A percentile compares a stretch with the other conserved stretches of the same genome.
Conservation (phyloP, 2,329 filamentous ascomycete species). For the Kalaharituber pfeilii region DNA sequence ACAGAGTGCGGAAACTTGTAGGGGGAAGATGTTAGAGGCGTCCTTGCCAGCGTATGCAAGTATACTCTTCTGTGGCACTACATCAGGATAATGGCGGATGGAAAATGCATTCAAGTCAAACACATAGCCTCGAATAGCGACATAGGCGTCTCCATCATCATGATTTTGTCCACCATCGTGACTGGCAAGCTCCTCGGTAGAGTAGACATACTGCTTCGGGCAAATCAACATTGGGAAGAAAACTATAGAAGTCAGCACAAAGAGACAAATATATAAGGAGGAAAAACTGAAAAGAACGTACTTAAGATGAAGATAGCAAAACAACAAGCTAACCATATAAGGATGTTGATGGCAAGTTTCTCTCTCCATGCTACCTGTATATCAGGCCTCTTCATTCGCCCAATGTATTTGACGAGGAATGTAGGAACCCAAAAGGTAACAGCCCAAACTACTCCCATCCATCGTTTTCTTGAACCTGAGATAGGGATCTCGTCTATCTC, state of each 20-base stretch:
- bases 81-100: conserved; percentile 59
- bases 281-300: conserved; percentile 18
- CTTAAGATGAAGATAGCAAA: conserved; percentile 68
- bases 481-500: conserved; percentile 75
- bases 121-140: conserved; percentile 74
- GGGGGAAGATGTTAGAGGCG: conserved; percentile 73
- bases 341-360: conserved; percentile 91
- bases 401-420: conserved; percentile 56
- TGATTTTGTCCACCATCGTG: conserved; percentile 42
- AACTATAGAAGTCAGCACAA: conserved; percentile 30
- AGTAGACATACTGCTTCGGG: conserved; percentile 78
- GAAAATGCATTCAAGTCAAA: conserved; percentile 64
- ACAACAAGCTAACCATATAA: conserved; percentile 79
- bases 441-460: conserved; percentile 67
- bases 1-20: conserved; percentile 87
- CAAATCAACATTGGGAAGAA: conserved; percentile 77
- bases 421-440: conserved; percentile 83
- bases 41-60: conserved; percentile 74
- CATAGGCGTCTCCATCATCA: conserved; percentile 49
- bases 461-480: conserved; percentile 68
- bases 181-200: conserved; percentile 52
- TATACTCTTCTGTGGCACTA: conserved; percentile 43
- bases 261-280: neutral
- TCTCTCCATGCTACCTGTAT: conserved; percentile 88
- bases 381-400: conserved; percentile 81